Conservation (phyloP, 768 basidiomycete species). For the Leccinum broughii region DNA sequence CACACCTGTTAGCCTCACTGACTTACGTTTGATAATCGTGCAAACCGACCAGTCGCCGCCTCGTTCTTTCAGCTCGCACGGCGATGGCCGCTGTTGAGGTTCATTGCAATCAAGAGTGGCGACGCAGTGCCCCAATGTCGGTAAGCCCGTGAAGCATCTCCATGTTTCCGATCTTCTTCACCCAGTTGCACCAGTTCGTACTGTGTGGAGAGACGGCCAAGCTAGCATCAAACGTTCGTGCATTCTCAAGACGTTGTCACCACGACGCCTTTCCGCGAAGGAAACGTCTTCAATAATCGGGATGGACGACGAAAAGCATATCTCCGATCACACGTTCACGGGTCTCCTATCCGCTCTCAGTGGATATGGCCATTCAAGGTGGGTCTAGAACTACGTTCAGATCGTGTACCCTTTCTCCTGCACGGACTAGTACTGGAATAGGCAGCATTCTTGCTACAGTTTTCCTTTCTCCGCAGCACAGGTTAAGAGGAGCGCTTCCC, state of each 20-base stretch:
- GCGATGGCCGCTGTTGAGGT: not conserved
- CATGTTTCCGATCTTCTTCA: constrained; percentile 4
- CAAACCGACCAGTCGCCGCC: not conserved
- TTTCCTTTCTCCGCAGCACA: constrained; percentile 13
- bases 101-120: not conserved
- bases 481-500: constrained; percentile 15
- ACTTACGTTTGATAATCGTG: not conserved
- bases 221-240: constrained; percentile 1
- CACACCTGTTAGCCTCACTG: not conserved
- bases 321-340: constrained; percentile 31
- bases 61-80: not conserved
- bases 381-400: constrained; percentile 1
- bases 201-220: not conserved
- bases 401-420: constrained; percentile 13
- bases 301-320: constrained; percentile 25
- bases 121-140: not conserved
- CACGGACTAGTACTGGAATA: constrained; percentile 15
- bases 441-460: constrained; percentile 18
- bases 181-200: constrained; percentile 16
- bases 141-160: not conserved
- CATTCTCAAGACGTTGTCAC: not conserved
- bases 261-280: constrained; percentile 15
- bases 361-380: constrained; percentile 47
- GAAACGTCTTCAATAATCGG: constrained; percentile 1
- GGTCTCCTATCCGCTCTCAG: constrained; percentile 43